phyloP scores from a whole-genome alignment of 768 basidiomycete species.

The Suillus variegatus region DNA sequence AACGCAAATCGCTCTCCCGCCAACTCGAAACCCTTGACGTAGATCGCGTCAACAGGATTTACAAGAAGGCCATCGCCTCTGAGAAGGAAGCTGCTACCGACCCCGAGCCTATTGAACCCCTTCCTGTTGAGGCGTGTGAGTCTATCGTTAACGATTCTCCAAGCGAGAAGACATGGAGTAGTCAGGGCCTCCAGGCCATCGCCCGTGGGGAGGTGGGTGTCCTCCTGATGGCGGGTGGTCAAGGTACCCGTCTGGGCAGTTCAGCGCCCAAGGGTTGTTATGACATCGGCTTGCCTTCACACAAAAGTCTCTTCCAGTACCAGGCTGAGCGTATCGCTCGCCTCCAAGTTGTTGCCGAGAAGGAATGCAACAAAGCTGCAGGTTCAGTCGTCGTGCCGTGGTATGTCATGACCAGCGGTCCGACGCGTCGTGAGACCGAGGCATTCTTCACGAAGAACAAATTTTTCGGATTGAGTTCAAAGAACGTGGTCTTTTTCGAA shows the following conservation, averaged over 20 bases:
- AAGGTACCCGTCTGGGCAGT: conserved; percentile 93
- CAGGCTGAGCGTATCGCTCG: conserved; percentile 96
- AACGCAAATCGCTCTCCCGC: conserved; percentile 60
- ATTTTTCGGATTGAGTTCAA: conserved; percentile 79
- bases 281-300: conserved; percentile 92
- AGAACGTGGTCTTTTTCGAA: conserved; percentile 92
- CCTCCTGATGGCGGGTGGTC: conserved; percentile 96
- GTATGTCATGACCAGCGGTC: conserved; percentile 99
- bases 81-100: conserved; percentile 52
- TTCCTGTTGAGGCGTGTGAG: conserved; percentile 76
- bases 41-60: conserved; percentile 89
- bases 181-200: conserved; percentile 78
- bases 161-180: conserved; percentile 74
- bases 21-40: conserved; percentile 86
- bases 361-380: conserved; percentile 47
- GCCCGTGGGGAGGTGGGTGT: conserved; percentile 87
- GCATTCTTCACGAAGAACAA: conserved; percentile 74
- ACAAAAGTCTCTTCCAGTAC: conserved; percentile 93
- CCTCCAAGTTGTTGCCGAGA: conserved; percentile 75
- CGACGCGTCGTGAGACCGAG: conserved; percentile 86
- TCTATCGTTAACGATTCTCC: conserved; percentile 54
- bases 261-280: conserved; percentile 96
- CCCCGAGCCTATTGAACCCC: conserved; percentile 69
- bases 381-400: conserved; percentile 82
- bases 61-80: conserved; percentile 68